Percentiles rank a stretch among this genome's conserved stretches.
These are phyloP conservation scores for Aspergillus homomorphus DNA, from an alignment of 495 filamentous ascomycete species.

Conservation along the genomic window DNA sequence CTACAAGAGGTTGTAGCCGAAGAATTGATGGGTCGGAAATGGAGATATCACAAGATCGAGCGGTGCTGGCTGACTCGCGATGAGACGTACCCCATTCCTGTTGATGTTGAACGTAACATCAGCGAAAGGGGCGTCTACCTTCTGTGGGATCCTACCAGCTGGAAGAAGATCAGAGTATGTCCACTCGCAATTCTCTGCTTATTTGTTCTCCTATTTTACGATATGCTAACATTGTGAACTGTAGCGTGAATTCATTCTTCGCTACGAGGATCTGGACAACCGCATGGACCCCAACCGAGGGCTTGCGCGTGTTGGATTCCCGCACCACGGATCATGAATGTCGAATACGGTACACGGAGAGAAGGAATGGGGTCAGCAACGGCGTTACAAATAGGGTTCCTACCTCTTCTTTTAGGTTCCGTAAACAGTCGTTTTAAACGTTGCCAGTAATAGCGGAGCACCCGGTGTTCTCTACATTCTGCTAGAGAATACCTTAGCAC, in stretches of 20 bases:
- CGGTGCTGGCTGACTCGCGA: slow-evolving; percentile 91
- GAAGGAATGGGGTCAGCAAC: slow-evolving; percentile 27
- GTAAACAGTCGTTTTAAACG: slow-evolving; percentile 25
- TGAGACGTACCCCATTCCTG: slow-evolving; percentile 64
- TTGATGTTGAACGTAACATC: slow-evolving; percentile 55
- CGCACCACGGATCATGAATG: slow-evolving; percentile 44
- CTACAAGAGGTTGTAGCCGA: slow-evolving; percentile 80
- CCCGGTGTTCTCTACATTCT: slow-evolving; percentile 31
- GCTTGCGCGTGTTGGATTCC: slow-evolving; percentile 34
- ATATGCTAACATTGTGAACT: slow-evolving; percentile 9
- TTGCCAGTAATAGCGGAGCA: slow-evolving; percentile 26
- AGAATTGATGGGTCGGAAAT: slow-evolving; percentile 80
- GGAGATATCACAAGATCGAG: slow-evolving; percentile 88
- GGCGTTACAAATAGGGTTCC: slow-evolving; percentile 42
- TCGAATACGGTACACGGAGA: slow-evolving; percentile 5
- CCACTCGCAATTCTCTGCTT: background rate
- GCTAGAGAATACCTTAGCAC: slow-evolving; percentile 25
- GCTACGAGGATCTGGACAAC: slow-evolving; percentile 75
- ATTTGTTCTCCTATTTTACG: background rate
- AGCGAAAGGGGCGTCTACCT: slow-evolving; percentile 86
- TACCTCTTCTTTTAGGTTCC: slow-evolving; percentile 31
- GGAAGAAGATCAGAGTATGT: slow-evolving; percentile 80
- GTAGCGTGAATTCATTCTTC: slow-evolving; percentile 73
- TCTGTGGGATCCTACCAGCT: slow-evolving; percentile 79
- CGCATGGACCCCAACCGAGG: slow-evolving; percentile 42